Base-by-base conservation (phyloP, 2,329 filamentous ascomycete genomes). In the Sporothrix humicola region DNA sequence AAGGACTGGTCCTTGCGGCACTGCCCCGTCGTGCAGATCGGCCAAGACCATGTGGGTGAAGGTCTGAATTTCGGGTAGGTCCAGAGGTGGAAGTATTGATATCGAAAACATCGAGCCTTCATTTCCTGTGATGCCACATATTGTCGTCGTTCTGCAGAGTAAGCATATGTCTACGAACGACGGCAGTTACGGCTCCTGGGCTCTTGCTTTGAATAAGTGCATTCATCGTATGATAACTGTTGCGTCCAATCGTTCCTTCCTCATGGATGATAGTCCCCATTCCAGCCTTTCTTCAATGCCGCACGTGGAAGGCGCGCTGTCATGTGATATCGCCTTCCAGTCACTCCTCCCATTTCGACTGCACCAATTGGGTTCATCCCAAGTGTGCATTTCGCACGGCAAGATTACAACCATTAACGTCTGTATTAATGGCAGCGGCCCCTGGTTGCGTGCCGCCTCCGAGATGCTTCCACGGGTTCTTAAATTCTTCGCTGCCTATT, bases 401-500 rank as follows among this genome's bases (percentile, higher is more conserved):
- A 17, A 52, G 52, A 54, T 48, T 72, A 15, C 59, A 20, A 31
- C 46, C 71, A 66, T 72, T 68, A 72, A 65, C 46, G 17, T 15
- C 17, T 17, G 23, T 37, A 46, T 65, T 65, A 65, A 44, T 42
- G 70, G 46, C 58, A 56, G 71, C 50, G 71, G 42, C 58, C n/a
- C 54, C 52, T 44, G 44, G 65, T 31, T 61, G 17, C 26, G 13
- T 69, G 37, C 63, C 63, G 71, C 44, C 23, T 59, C 31, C n/a
- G n/a, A 46, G 15, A 26, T 52, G 63, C 44, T 26, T 59, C 48
- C n/a, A 23, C 12, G 48, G 61, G 37, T 50, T 58, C 44, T 61
- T 46, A 31, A 10, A 31, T 68, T 58, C 48, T 68, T 68, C 54
- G 70, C 72, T 74, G 71, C 59, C 65, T 66, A 46, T 74, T 71